Evolutionary conservation across 1,284 basidiomycete genomes (phyloP).

Genomic region (Xanthoconium separans): DNA sequence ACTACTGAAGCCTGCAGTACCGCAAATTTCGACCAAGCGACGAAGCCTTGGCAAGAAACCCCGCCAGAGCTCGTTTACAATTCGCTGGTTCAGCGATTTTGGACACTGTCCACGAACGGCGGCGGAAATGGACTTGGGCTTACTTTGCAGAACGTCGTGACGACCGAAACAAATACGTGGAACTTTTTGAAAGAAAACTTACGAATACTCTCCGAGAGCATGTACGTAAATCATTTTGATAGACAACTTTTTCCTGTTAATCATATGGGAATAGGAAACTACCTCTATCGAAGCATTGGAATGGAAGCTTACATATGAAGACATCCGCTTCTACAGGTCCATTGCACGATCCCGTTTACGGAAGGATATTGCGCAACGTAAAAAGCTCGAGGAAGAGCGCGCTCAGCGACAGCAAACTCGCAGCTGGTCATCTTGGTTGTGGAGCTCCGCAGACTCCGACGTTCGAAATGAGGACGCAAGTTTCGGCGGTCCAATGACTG

Average conservation of each 20-base stretch:
- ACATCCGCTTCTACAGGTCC: slow-evolving; percentile 97
- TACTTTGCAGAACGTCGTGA: slow-evolving; percentile 90
- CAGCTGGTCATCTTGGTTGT: slow-evolving; percentile 85
- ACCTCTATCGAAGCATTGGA: slow-evolving; percentile 71
- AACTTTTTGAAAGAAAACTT: slow-evolving; percentile 81
- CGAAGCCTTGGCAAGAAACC: slow-evolving; percentile 62
- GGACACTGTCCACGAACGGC: slow-evolving; percentile 84
- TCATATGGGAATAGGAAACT: slow-evolving; percentile 50
- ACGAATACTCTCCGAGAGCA: slow-evolving; percentile 51
- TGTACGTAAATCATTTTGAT: slow-evolving; percentile 32
- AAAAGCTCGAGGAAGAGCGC: slow-evolving; percentile 70
- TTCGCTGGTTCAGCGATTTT: slow-evolving; percentile 87
- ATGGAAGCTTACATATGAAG: slow-evolving; percentile 86
- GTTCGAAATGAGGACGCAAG: slow-evolving; percentile 46
- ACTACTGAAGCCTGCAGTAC: slow-evolving; percentile 53
- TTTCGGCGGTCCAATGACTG: slow-evolving; percentile 76
- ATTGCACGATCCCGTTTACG: slow-evolving; percentile 89
- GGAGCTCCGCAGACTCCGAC: slow-evolving; percentile 59
- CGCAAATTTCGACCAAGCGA: slow-evolving; percentile 73
- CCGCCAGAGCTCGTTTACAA: slow-evolving; percentile 70
- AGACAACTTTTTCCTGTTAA: slow-evolving; percentile 10
- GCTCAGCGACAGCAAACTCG: slow-evolving; percentile 49
- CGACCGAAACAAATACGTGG: slow-evolving; percentile 82
- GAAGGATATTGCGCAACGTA: slow-evolving; percentile 77
- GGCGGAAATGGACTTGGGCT: slow-evolving; percentile 89